A percentile compares a stretch with the other conserved stretches of the same genome.
These are phyloP conservation scores for Pichia sp. DNA, from an alignment of 1,139 yeast genomes.

Conservation along the genomic window DNA sequence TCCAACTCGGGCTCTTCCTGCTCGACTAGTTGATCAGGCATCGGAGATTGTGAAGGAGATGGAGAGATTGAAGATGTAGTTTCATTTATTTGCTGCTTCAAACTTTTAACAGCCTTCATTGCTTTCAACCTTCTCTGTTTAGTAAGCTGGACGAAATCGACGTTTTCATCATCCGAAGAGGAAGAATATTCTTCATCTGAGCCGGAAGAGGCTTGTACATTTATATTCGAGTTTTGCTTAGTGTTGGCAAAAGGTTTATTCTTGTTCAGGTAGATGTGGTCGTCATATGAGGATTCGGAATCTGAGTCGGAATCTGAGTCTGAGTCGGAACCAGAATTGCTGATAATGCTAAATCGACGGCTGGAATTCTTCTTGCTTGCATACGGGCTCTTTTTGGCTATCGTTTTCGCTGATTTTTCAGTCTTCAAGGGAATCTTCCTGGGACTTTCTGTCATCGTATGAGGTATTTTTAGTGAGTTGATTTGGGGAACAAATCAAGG, in stretches of 20 bases:
- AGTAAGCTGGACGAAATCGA: slow-evolving; percentile 66
- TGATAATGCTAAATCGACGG: slow-evolving; percentile 44
- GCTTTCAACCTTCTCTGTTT: slow-evolving; percentile 59
- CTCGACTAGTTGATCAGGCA: slow-evolving; percentile 9
- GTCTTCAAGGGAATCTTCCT: slow-evolving; percentile 1
- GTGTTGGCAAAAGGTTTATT: background rate
- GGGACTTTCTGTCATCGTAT: slow-evolving; percentile 13
- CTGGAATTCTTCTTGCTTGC: slow-evolving; percentile 4
- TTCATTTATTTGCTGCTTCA: slow-evolving; percentile 33
- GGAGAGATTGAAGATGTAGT: slow-evolving; percentile 7
- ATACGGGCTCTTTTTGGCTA: slow-evolving; percentile 16
- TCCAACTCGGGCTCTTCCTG: slow-evolving; percentile 28
- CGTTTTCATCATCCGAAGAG: slow-evolving; percentile 61
- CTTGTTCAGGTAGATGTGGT: slow-evolving; percentile 14
- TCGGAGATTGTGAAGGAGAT: slow-evolving; percentile 15
- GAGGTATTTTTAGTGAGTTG: background rate
- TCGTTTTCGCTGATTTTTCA: background rate
- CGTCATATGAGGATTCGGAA: slow-evolving; percentile 15
- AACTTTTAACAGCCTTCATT: slow-evolving; percentile 46
- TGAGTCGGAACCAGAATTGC: slow-evolving; percentile 40
- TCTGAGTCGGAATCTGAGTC: slow-evolving; percentile 30
- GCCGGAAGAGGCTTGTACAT: slow-evolving; percentile 17
- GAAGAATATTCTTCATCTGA: slow-evolving; percentile 41
- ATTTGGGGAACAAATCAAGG: background rate
- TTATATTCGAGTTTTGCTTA: background rate